phyloP scores from a whole-genome alignment of 2,329 filamentous ascomycete species.

The Blastomyces silverae region DNA sequence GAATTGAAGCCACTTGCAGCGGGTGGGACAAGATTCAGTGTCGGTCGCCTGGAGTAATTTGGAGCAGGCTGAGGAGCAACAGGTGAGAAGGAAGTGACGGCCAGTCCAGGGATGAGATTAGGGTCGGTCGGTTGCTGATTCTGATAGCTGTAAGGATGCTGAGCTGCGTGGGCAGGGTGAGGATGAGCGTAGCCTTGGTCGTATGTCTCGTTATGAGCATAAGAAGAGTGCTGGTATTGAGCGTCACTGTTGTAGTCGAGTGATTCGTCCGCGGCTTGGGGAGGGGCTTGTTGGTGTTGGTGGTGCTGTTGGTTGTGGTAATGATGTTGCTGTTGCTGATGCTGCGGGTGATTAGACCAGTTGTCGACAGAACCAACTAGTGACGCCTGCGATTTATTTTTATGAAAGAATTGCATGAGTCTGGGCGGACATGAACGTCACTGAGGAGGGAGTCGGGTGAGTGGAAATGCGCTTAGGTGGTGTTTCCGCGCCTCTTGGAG shows the following conservation, averaged over 20 bases:
- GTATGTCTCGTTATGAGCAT: conserved; percentile 12
- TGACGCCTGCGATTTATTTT: conserved; percentile 24
- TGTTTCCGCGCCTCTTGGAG: background rate
- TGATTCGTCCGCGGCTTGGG: conserved; percentile 1
- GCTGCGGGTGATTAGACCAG: conserved; percentile 11
- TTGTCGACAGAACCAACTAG: conserved; percentile 16
- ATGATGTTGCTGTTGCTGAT: conserved; percentile 11
- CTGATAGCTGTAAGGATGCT: conserved; percentile 11
- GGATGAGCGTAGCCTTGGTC: conserved; percentile 18
- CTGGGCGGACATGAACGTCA: background rate
- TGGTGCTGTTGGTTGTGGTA: background rate
- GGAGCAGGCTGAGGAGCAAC: background rate
- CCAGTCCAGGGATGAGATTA: conserved; percentile 12
- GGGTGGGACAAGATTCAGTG: conserved; percentile 18
- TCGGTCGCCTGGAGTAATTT: conserved; percentile 14
- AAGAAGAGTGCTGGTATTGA: conserved; percentile 6
- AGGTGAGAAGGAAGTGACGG: background rate
- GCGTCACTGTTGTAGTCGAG: conserved; percentile 1
- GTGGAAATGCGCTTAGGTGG: background rate
- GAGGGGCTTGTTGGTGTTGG: background rate
- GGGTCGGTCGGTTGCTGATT: background rate
- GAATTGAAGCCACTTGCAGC: conserved; percentile 1
- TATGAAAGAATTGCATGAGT: conserved; percentile 23
- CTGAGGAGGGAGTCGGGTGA: background rate
- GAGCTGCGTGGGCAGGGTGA: conserved; percentile 18